Evolutionary conservation across 2,329 filamentous ascomycete genomes (phyloP).

Genomic region (Penicillium sclerotigenum): DNA sequence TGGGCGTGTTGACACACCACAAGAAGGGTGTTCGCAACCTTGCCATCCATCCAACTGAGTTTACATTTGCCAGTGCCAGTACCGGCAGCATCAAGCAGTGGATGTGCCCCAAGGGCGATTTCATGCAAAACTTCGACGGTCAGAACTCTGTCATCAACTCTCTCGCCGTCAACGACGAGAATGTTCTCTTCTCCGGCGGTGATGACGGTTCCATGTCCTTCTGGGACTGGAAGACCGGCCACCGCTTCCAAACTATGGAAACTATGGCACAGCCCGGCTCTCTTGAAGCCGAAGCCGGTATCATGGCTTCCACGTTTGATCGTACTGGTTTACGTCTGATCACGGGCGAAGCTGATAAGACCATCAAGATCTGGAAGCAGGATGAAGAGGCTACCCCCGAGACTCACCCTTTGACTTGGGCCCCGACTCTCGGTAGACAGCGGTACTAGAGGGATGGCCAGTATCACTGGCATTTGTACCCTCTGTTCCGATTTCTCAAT

Average conservation of each 20-base stretch:
- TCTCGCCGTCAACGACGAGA: constrained; percentile 86
- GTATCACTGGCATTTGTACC: neutral
- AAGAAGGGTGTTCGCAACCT: constrained; percentile 93
- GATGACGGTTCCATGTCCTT: constrained; percentile 97
- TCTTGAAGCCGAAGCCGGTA: constrained; percentile 86
- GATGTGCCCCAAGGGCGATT: constrained; percentile 96
- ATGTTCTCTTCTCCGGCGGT: constrained; percentile 89
- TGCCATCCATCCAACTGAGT: constrained; percentile 82
- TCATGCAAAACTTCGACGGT: constrained; percentile 98
- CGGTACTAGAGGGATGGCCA: constrained; percentile 58
- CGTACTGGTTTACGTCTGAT: constrained; percentile 84
- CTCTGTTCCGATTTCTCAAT: constrained; percentile 21
- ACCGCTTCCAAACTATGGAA: constrained; percentile 85
- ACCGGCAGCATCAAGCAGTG: constrained; percentile 97
- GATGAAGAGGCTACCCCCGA: constrained; percentile 89
- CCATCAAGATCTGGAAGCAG: constrained; percentile 96
- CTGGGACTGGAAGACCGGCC: constrained; percentile 98
- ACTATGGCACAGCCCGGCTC: constrained; percentile 92
- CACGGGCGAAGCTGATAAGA: constrained; percentile 95
- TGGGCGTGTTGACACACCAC: constrained; percentile 95
- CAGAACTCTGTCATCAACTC: constrained; percentile 97
- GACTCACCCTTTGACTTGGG: constrained; percentile 89
- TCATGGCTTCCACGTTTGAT: constrained; percentile 94
- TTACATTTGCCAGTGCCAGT: constrained; percentile 91
- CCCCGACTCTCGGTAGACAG: constrained; percentile 71